phyloP scores from a whole-genome alignment of 2,329 filamentous ascomycete genomes.

The Rhexocercosporidium sp. region DNA sequence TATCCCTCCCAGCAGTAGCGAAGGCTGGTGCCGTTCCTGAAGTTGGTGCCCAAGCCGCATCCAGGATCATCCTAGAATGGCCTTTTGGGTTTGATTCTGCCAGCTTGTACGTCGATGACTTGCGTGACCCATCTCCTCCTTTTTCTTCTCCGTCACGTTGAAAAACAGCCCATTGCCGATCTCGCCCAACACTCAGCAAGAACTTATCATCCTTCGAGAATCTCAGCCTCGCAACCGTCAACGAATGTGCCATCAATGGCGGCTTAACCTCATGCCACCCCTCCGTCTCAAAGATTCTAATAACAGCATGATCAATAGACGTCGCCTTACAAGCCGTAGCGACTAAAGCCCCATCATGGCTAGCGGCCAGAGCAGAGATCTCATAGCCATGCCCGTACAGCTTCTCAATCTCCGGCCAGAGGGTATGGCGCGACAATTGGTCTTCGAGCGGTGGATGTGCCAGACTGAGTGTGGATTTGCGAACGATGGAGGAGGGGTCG shows the following conservation, averaged over 20 bases:
- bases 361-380: conserved; percentile 84
- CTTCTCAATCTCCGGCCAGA: conserved; percentile 97
- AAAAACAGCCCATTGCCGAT: conserved; percentile 91
- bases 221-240: conserved; percentile 82
- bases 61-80: conserved; percentile 90
- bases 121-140: conserved; percentile 1
- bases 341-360: conserved; percentile 74
- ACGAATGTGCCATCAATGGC: conserved; percentile 79
- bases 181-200: conserved; percentile 87
- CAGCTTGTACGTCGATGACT: conserved; percentile 56
- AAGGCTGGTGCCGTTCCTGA: conserved; percentile 55
- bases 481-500: conserved; percentile 60
- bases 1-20: conserved; percentile 89
- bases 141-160: conserved; percentile 47
- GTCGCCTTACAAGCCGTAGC: conserved; percentile 94
- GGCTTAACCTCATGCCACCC: conserved; percentile 89
- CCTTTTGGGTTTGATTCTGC: conserved; percentile 77
- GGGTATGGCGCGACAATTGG: conserved; percentile 83
- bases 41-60: conserved; percentile 76
- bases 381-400: conserved; percentile 98
- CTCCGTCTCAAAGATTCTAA: conserved; percentile 85
- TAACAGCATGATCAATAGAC: conserved; percentile 91
- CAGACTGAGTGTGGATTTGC: conserved; percentile 67
- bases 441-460: conserved; percentile 86
- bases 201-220: conserved; percentile 78